A percentile compares a stretch with the other conserved stretches of the same genome.
Conservation (phyloP, 1,139 yeast genomes). For the Diutina pseudorugosa region DNA sequence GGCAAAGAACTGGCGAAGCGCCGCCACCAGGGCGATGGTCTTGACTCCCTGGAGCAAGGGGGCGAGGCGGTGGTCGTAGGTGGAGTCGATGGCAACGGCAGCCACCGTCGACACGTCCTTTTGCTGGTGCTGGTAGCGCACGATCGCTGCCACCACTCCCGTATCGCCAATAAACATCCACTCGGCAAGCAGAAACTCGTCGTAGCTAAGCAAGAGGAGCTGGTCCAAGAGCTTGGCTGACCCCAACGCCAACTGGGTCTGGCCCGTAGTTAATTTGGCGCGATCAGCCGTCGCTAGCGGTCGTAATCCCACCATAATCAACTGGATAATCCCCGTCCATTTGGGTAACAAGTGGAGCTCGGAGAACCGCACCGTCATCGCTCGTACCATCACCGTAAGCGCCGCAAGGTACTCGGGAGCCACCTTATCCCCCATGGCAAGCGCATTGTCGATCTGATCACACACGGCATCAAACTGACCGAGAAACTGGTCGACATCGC, state of each 20-base stretch:
- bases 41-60: neutral
- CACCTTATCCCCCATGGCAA: neutral
- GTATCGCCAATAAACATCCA: constrained; percentile 77
- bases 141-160: constrained; percentile 37
- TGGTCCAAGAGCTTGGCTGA: constrained; percentile 75
- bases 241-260: constrained; percentile 33
- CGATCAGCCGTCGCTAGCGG: constrained; percentile 15
- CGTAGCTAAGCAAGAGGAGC: constrained; percentile 51
- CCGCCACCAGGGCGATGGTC: neutral
- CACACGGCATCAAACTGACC: neutral
- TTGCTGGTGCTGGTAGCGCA: neutral
- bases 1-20: neutral
- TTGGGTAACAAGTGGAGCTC: constrained; percentile 53
- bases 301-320: constrained; percentile 33
- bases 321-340: constrained; percentile 61
- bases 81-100: neutral
- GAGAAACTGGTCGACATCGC: neutral
- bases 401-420: neutral
- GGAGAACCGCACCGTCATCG: constrained; percentile 47
- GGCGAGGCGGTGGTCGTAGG: neutral
- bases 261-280: constrained; percentile 24
- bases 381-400: constrained; percentile 42
- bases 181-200: constrained; percentile 70
- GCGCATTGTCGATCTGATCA: neutral
- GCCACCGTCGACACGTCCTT: neutral